phyloP scores from a whole-genome alignment of 1,139 yeast species.

The Kodamaea plutei region DNA sequence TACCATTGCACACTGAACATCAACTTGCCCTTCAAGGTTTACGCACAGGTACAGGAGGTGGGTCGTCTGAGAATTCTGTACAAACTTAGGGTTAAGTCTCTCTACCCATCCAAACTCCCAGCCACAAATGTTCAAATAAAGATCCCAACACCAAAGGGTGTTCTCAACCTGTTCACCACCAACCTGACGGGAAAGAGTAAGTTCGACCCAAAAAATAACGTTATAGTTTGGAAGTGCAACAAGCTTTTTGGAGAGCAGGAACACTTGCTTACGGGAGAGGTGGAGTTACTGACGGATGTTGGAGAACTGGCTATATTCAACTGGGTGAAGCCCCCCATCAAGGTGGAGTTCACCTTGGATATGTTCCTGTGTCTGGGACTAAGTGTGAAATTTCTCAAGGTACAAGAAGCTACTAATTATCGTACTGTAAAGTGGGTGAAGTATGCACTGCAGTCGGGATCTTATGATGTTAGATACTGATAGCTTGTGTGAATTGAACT shows the following conservation, averaged over 20 bases:
- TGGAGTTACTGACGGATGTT: slow-evolving; percentile 31
- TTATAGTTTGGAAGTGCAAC: slow-evolving; percentile 65
- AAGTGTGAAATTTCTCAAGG: slow-evolving; percentile 67
- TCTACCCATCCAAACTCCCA: slow-evolving; percentile 55
- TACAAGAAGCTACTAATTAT: slow-evolving; percentile 62
- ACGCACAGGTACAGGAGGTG: slow-evolving; percentile 56
- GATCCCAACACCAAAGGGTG: slow-evolving; percentile 70
- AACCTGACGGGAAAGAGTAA: slow-evolving; percentile 65
- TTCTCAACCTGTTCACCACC: slow-evolving; percentile 46
- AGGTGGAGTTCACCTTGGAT: slow-evolving; percentile 62
- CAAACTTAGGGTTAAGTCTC: slow-evolving; percentile 57
- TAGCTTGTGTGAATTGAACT: neutral
- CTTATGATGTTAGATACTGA: slow-evolving; percentile 70
- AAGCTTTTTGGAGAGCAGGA: slow-evolving; percentile 69
- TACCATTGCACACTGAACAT: slow-evolving; percentile 56
- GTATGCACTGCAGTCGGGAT: slow-evolving; percentile 70
- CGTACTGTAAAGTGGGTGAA: slow-evolving; percentile 85
- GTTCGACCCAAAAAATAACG: slow-evolving; percentile 62
- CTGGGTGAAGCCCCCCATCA: slow-evolving; percentile 79
- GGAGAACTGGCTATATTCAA: slow-evolving; percentile 18
- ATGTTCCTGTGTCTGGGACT: slow-evolving; percentile 82
- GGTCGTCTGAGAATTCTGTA: slow-evolving; percentile 51
- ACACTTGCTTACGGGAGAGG: slow-evolving; percentile 49
- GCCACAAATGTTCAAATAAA: slow-evolving; percentile 64
- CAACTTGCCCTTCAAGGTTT: slow-evolving; percentile 67